Base-by-base conservation (phyloP, 2,329 filamentous ascomycete genomes). In the Dothidotthia symphoricarpi region DNA sequence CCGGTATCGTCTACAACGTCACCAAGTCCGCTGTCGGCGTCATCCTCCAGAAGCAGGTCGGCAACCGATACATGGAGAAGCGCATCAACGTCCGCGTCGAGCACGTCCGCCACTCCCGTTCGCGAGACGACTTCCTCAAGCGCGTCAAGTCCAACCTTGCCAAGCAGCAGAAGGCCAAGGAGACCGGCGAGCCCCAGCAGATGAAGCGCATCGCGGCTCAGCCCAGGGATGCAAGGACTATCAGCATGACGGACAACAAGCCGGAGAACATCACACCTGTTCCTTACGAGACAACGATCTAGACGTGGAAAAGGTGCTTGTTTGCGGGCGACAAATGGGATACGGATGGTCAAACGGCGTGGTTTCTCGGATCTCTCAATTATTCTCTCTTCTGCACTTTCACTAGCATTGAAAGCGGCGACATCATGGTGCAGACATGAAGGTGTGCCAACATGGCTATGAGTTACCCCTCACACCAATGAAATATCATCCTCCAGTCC, bases 11-110 rank as follows among this genome's bases (percentile, higher is more conserved):
- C 76, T 95, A 95, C 87, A 98, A 98, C 81, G 93, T 98, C 67
- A 93, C 91, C 77, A 95, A 96, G 84, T 86, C 82, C 66, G 87
- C 93, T 57, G 89, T 98, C 71, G 93, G 93, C 68, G 86, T 98
- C 75, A 96, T 98, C 78, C 87, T 98, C 77, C 63, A 64, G 86
- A 96, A 95, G 84, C 88, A 94, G 75, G 93, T 98, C 73, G 89
- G 90, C 78, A 93, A 97, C 85, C 87, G 91, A 69, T 98, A 96
- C 84, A 81, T 98, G 73, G 93, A 98, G 87, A 98, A 98, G 89
- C 91, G 93, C 74, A 84, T 98, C 80, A 97, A 95, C 84, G 81
- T 98, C 77, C 88, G 93, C 72, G 76, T 97, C 75, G 93, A 98
- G 85, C 93, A 98, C 85, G 82, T 98, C 76, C 76, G 77, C 69